Evolutionary conservation across 2,329 filamentous ascomycete species (phyloP).

Genomic region (Ophiostoma fasciatum): DNA sequence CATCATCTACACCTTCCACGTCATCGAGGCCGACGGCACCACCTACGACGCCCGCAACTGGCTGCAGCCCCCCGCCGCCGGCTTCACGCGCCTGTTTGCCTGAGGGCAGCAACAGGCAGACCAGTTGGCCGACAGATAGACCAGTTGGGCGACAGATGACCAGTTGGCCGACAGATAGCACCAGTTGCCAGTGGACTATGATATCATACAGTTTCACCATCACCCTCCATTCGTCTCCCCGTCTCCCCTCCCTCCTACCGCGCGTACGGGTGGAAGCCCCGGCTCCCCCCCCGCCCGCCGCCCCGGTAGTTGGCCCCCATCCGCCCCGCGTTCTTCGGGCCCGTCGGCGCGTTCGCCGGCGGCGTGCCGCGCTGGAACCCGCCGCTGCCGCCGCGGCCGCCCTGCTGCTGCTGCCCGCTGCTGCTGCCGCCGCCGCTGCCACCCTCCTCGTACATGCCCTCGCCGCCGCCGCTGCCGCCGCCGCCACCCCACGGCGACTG

Average conservation of each 20-base stretch:
- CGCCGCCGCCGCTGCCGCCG: constrained; percentile 1
- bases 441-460: constrained; percentile 90
- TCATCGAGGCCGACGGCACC: constrained; percentile 60
- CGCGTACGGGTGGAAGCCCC: constrained; percentile 68
- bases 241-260: constrained; percentile 13
- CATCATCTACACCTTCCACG: constrained; percentile 95
- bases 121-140: neutral
- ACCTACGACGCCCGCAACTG: constrained; percentile 81
- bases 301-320: constrained; percentile 89
- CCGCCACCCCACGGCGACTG: constrained; percentile 15
- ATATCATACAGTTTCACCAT: too few relatives aligned
- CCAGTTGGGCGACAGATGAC: too few relatives aligned
- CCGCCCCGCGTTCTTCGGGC: constrained; percentile 86
- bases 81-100: constrained; percentile 56
- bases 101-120: constrained; percentile 9
- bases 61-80: constrained; percentile 70
- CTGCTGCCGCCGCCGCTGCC: neutral
- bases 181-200: too few relatives aligned
- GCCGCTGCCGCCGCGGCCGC: constrained; percentile 23
- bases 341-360: constrained; percentile 78
- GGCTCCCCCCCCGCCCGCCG: constrained; percentile 57
- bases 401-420: constrained; percentile 25
- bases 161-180: too few relatives aligned
- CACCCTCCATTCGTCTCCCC: too few relatives aligned
- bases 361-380: constrained; percentile 26